Evolutionary conservation across 768 basidiomycete species (phyloP).

Genomic region (Exidia glandulosa): DNA sequence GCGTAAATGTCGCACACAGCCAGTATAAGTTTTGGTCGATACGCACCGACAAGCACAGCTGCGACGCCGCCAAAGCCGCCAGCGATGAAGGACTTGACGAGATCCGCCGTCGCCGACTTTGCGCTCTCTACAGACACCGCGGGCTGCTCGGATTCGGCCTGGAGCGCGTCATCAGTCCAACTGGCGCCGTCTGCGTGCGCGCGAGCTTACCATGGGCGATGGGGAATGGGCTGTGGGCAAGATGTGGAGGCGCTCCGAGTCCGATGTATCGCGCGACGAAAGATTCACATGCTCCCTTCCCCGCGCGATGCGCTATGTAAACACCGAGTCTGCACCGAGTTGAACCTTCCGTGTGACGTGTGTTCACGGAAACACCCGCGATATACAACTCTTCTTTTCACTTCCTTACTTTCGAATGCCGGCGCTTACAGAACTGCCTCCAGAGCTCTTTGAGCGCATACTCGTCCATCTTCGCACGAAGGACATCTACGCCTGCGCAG

Average conservation of each 20-base stretch:
- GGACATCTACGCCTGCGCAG: background rate
- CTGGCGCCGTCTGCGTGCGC: background rate
- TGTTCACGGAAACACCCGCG: background rate
- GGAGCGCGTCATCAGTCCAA: background rate
- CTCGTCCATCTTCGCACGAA: background rate
- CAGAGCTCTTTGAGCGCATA: background rate
- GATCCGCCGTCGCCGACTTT: slow-evolving; percentile 27
- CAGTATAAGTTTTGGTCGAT: background rate
- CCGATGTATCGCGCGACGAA: background rate
- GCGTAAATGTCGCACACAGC: background rate
- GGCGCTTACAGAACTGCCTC: background rate
- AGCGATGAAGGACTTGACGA: slow-evolving; percentile 77
- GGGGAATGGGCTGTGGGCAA: no score
- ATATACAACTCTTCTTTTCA: background rate
- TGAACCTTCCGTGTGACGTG: background rate
- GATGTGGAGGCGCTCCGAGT: no score
- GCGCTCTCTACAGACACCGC: background rate
- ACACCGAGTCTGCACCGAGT: no score
- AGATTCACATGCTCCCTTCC: background rate
- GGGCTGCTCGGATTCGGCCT: background rate
- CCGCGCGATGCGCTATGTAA: no score
- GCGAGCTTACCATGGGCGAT: no score
- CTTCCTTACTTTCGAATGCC: background rate
- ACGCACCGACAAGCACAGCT: slow-evolving; percentile 83
- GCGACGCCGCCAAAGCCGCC: slow-evolving; percentile 87